Conservation (phyloP, 305 asterid species). For the Nicotiana rustica region DNA sequence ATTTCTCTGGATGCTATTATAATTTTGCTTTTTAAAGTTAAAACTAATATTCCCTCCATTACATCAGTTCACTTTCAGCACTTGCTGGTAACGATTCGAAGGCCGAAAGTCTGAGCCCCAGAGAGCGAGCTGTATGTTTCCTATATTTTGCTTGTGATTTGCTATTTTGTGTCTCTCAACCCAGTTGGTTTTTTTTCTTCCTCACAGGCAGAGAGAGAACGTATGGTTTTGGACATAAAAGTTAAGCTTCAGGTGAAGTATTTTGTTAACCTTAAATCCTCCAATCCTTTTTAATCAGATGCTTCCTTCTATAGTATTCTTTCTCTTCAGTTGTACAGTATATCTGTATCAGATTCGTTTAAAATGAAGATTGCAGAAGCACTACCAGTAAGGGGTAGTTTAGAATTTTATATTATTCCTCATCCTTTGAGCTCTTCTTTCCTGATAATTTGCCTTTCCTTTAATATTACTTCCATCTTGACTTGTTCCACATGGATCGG, state of each 20-base stretch:
- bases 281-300: conserved; percentile 28
- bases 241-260: conserved; percentile 89
- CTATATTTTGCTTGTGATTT: conserved; percentile 37
- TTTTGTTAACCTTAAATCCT: conserved; percentile 38
- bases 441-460: neutral
- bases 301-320: conserved; percentile 35
- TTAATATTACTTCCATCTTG: conserved; percentile 5
- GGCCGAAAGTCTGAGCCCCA: conserved; percentile 89
- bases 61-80: conserved; percentile 71
- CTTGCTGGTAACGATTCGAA: conserved; percentile 72
- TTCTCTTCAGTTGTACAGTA: conserved; percentile 26
- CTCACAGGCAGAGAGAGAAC: conserved; percentile 91
- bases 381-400: conserved; percentile 16
- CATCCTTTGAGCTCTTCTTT: neutral
- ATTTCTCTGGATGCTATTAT: neutral
- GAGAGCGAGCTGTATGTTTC: conserved; percentile 89
- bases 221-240: conserved; percentile 95
- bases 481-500: conserved; percentile 23
- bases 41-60: conserved; percentile 39
- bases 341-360: neutral
- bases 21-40: conserved; percentile 31
- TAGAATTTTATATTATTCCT: conserved; percentile 11
- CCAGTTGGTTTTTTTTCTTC: conserved; percentile 34
- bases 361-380: conserved; percentile 21
- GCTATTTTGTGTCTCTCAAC: conserved; percentile 34